These are phyloP conservation scores for Clonostachys chloroleuca DNA, from an alignment of 2,329 filamentous ascomycete species.

Conservation along the genomic window DNA sequence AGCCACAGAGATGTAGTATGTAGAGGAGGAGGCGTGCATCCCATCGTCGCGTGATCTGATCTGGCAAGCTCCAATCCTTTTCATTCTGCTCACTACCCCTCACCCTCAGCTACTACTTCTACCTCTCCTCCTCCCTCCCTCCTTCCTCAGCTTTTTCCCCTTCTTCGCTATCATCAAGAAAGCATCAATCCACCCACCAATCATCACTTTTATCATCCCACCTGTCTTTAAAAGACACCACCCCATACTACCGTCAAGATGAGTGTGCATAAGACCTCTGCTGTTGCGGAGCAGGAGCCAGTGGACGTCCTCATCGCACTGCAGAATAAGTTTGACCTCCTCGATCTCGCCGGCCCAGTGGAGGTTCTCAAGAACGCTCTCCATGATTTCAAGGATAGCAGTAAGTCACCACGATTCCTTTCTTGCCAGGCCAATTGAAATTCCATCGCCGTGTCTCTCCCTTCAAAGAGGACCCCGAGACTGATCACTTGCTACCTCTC, in stretches of 20 bases:
- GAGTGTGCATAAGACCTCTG: slow-evolving; percentile 52
- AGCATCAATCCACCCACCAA: slow-evolving; percentile 9
- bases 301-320: slow-evolving; percentile 57
- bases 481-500: slow-evolving; percentile 1
- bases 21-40: too few relatives aligned
- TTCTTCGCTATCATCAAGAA: slow-evolving; percentile 11
- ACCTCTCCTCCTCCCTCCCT: slow-evolving; percentile 1
- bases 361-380: slow-evolving; percentile 46
- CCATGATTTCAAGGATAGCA: slow-evolving; percentile 47
- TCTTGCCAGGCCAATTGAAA: background rate
- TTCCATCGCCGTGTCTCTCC: too few relatives aligned
- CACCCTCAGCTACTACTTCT: background rate
- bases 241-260: slow-evolving; percentile 38
- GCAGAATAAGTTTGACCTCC: slow-evolving; percentile 54
- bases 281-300: slow-evolving; percentile 50
- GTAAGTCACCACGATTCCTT: slow-evolving; percentile 28
- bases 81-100: background rate
- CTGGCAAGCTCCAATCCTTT: background rate
- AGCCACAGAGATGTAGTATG: too few relatives aligned
- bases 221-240: slow-evolving; percentile 6
- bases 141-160: slow-evolving; percentile 6
- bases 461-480: background rate
- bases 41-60: slow-evolving; percentile 10
- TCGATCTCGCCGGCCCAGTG: slow-evolving; percentile 53
- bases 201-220: slow-evolving; percentile 5